phyloP scores from a whole-genome alignment of 345 rosid species.

The Xanthoceras sorbifolium region DNA sequence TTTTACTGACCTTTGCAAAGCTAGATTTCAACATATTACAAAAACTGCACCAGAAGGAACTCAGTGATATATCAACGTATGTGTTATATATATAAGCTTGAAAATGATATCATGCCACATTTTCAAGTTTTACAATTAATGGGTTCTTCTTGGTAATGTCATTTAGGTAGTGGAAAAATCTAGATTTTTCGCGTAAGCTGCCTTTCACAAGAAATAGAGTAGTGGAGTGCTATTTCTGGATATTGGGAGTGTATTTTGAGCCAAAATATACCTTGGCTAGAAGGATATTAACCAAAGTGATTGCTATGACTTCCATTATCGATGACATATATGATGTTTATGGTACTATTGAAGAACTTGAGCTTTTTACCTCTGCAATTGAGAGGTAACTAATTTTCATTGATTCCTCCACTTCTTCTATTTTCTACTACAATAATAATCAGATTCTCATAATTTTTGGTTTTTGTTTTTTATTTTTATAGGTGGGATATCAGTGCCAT shows the following conservation, averaged over 20 bases:
- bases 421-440: too few species aligned
- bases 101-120: too few species aligned
- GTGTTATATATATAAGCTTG: too few species aligned
- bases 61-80: slow-evolving; percentile 22
- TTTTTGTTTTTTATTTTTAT: neutral
- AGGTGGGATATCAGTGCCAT: slow-evolving; percentile 30
- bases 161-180: slow-evolving; percentile 48
- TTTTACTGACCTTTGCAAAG: slow-evolving; percentile 26
- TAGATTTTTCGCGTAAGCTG: slow-evolving; percentile 28
- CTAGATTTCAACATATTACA: slow-evolving; percentile 41
- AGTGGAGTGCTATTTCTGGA: slow-evolving; percentile 39
- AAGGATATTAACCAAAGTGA: slow-evolving; percentile 23
- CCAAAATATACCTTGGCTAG: slow-evolving; percentile 23
- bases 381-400: too few species aligned
- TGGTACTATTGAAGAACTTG: slow-evolving; percentile 37
- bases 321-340: slow-evolving; percentile 35
- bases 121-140: too few species aligned
- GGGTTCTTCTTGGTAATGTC: too few species aligned
- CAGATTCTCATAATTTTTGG: neutral
- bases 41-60: slow-evolving; percentile 36
- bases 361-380: slow-evolving; percentile 24
- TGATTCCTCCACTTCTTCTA: too few species aligned
- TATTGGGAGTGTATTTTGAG: slow-evolving; percentile 22
- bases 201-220: slow-evolving; percentile 41
- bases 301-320: slow-evolving; percentile 14